Base-by-base conservation (phyloP, 352 stramenopile genomes). In the Globisporangium orthogonon region DNA sequence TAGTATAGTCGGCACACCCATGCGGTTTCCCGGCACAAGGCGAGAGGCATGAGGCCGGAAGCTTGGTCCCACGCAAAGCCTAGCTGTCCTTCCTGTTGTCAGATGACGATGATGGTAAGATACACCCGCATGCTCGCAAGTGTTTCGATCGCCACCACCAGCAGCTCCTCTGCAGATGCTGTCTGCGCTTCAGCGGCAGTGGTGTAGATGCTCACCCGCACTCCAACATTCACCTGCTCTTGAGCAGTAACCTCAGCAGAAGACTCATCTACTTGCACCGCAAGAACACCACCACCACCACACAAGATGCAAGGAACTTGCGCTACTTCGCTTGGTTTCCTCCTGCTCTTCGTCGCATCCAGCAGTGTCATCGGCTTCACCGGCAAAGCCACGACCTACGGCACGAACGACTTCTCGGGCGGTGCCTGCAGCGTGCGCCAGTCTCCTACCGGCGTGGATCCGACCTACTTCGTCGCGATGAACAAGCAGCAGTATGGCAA, bases 401-500 rank as follows among this genome's bases (percentile, higher is more conserved):
- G 54, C 54, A 60, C 54, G 18, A 60, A 60, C 54, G 28, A 60
- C 31, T 60, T 40, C 43, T 41, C 33, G 3, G 54, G 54, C 9
- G 54, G 54, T 33, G 45, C 54, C 5, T 60, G 54, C 54, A 60
- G 54, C 23, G 44, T 60, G 45, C 54, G 54, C 33, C 54, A 60
- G 35, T 23, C 44, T 1, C 54, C 54, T 18, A 48, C n/a, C 15
- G 35, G 33, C 31, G 45, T 60, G 10, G 35, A 18, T 3, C 3
- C 54, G 13, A 60, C 17, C 54, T 39, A 54, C 54, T 60, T 60
- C 30, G 45, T 54, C 45, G 54, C 54, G 4, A 60, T 60, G 54
- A 60, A 60, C 54, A 54, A 60, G 54, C 45, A 60, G 35, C 54
- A 60, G 45, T 60, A 61, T 39, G 37, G 29, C 37, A 61, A 61